phyloP scores from a whole-genome alignment of 2,329 filamentous ascomycete species.

The Phaeosphaeria sp. region DNA sequence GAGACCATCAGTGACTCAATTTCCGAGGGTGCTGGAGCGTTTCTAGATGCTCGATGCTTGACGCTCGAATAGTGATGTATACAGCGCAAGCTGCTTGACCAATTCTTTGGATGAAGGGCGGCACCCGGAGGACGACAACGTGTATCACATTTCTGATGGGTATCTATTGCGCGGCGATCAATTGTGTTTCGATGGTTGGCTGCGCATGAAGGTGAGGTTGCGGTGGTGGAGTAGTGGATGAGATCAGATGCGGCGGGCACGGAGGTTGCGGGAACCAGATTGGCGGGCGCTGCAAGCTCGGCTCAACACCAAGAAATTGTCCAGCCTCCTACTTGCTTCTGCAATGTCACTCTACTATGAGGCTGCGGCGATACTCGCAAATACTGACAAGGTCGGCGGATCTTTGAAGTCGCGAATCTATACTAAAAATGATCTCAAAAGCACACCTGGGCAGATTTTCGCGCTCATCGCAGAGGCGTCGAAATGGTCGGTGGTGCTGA shows the following conservation, averaged over 20 bases:
- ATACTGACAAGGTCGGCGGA: constrained; percentile 70
- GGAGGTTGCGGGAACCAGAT: background rate
- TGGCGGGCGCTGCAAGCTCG: background rate
- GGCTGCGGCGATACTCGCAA: constrained; percentile 76
- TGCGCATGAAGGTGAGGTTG: background rate
- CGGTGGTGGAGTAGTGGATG: background rate
- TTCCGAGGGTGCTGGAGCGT: too few relatives aligned
- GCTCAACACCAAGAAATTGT: constrained; percentile 4
- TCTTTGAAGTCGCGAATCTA: constrained; percentile 90
- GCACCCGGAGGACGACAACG: too few relatives aligned
- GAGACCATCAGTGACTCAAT: too few relatives aligned
- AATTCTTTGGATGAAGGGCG: background rate
- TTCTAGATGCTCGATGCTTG: too few relatives aligned
- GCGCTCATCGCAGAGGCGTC: constrained; percentile 84
- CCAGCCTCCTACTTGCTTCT: constrained; percentile 4
- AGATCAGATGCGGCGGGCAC: background rate
- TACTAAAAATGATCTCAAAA: constrained; percentile 74
- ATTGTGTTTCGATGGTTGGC: too few relatives aligned
- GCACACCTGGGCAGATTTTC: constrained; percentile 81
- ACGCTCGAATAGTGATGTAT: too few relatives aligned
- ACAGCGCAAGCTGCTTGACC: too few relatives aligned
- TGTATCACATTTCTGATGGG: too few relatives aligned
- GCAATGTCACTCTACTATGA: constrained; percentile 95
- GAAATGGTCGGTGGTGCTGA: constrained; percentile 88
- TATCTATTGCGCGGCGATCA: too few relatives aligned